Evolutionary conservation across 2,329 filamentous ascomycete genomes (phyloP).

Genomic region (Cercospora beticola): DNA sequence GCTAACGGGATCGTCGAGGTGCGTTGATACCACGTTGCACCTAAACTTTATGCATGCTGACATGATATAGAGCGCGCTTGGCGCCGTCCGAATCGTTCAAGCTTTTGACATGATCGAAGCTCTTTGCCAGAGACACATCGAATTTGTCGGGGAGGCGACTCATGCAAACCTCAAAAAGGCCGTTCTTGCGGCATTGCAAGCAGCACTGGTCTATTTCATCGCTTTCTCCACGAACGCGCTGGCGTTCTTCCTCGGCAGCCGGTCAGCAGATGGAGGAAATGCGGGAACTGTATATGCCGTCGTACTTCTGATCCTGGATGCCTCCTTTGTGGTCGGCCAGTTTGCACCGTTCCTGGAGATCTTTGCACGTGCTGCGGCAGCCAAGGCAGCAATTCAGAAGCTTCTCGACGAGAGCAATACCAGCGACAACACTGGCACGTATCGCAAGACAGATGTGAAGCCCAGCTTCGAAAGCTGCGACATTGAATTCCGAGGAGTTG

Average conservation of each 20-base stretch:
- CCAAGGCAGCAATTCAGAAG: conserved; percentile 48
- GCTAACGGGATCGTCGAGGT: conserved; percentile 46
- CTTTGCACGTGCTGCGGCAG: conserved; percentile 55
- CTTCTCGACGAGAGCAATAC: conserved; percentile 40
- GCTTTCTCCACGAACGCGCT: conserved; percentile 49
- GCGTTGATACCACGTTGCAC: background rate
- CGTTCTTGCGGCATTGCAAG: conserved; percentile 43
- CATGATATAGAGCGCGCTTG: conserved; percentile 40
- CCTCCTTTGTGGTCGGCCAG: conserved; percentile 62
- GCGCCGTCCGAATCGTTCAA: conserved; percentile 50
- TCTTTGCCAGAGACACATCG: conserved; percentile 42
- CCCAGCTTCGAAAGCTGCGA: conserved; percentile 30
- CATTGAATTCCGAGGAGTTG: conserved; percentile 41
- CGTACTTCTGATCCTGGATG: conserved; percentile 64
- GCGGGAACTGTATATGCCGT: conserved; percentile 62
- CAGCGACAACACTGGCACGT: conserved; percentile 23
- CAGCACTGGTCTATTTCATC: conserved; percentile 47
- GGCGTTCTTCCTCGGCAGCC: conserved; percentile 48
- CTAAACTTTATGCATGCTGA: background rate
- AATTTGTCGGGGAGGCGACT: conserved; percentile 38
- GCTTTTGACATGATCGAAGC: conserved; percentile 48
- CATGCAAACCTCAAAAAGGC: conserved; percentile 44
- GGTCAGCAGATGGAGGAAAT: conserved; percentile 28
- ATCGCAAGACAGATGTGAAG: conserved; percentile 31
- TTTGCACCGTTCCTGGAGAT: conserved; percentile 63